Evolutionary conservation across 345 rosid species (phyloP), one percentile per base, ranked within the genome.

Genomic region (Tarenaya hassleriana): DNA sequence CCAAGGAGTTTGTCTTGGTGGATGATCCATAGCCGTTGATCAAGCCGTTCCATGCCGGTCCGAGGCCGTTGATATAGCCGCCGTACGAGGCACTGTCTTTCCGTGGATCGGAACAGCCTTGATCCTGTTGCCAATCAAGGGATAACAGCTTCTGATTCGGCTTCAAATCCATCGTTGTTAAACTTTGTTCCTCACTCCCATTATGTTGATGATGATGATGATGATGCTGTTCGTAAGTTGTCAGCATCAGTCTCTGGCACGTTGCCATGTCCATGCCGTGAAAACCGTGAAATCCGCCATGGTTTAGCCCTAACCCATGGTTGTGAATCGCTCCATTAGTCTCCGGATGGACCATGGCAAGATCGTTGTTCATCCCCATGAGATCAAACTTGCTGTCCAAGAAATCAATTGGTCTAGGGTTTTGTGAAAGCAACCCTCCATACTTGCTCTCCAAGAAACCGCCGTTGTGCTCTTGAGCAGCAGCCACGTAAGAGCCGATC

Each of bases 71-170:
- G 29, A 24, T 24, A 20, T 73, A 74, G 27, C 40, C 64, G 35
- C 74, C 84, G 4, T 76, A 65, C 48, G 73, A 73, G 10, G 71
- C 68, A n/a, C n/a, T n/a, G n/a, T n/a, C n/a, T n/a, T n/a, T n/a
- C n/a, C n/a, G n/a, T n/a, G n/a, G n/a, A n/a, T n/a, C n/a, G n/a
- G n/a, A n/a, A n/a, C n/a, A n/a, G n/a, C n/a, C n/a, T 43, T 79
- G 86, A 50, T 76, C 82, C 47, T 80, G 86, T 50, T 80, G 82
- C 86, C 86, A 80, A 33, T 80, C 77, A 9, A 79, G 79, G 24
- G 86, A 74, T 37, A 76, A 52, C 17, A 77, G 57, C 74, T 70
- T 80, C 6, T 79, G 34, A 45, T 69, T 73, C 13, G 80, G 82
- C 60, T 80, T 80, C 54, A 74, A 77, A 56, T 79, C 82, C 7